Base-by-base conservation (phyloP, 2,329 filamentous ascomycete genomes). In the Colletotrichum sansevieriae region DNA sequence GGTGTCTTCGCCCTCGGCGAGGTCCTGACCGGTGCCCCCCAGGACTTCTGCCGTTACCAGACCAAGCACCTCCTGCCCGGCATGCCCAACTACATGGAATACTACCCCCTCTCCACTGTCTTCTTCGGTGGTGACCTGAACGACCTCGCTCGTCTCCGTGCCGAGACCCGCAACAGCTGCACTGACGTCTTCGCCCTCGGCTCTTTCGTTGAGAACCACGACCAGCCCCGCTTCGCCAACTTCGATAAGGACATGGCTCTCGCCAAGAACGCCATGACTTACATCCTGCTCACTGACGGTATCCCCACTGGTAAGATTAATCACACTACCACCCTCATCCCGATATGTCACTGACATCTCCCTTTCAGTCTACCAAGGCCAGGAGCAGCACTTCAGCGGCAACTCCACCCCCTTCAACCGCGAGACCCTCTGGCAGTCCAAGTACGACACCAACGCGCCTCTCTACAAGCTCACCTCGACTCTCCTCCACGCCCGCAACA, bases 1-100 rank as follows among this genome's bases (percentile, higher is more conserved):
- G 88, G 87, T 3, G 85, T 90, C 2, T 90, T 89, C 75, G 81
- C 83, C 9, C 81, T 90, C n/a, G 89, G 89, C 7, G 89, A 91
- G 74, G 87, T 90, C 4, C 85, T 82, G 65, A 81, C 87, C 33
- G 87, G 87, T 37, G 79, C 85, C 69, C 81, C 85, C 1, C 68
- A 76, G 9, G 88, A 87, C 71, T 78, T 87, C 1, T 79, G 83
- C 22, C 83, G 82, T 15, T 91, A 88, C 73, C 83, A 90, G 80
- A 82, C 82, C n/a, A 83, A 87, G 51, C 76, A 80, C 59, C 77
- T 83, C 59, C 83, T 90, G 79, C 82, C 82, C n/a, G 88, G 88
- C 15, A 77, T 91, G 41, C 78, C 91, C 70, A 89, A 91, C 78
- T 91, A 90, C 72, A 82, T 87, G 56, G 76, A 80, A 60, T 86